These are phyloP conservation scores for Amanita polypyramis DNA, from an alignment of 768 basidiomycete genomes.

Conservation along the genomic window DNA sequence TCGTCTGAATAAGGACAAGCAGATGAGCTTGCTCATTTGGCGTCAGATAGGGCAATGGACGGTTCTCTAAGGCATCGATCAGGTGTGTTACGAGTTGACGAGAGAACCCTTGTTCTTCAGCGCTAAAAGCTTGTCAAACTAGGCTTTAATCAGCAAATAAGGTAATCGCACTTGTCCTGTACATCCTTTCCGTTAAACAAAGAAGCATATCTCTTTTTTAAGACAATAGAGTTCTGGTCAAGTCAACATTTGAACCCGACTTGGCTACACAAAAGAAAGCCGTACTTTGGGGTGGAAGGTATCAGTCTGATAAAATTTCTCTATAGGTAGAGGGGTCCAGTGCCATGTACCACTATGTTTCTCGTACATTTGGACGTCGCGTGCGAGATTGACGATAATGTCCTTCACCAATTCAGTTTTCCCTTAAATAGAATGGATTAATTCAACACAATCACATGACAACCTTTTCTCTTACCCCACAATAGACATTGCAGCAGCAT, in stretches of 20 bases:
- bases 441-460: not conserved
- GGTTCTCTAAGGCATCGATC: conserved; percentile 50
- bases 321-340: conserved; percentile 46
- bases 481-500: conserved; percentile 85
- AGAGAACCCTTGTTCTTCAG: conserved; percentile 43
- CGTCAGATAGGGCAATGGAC: conserved; percentile 61
- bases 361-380: conserved; percentile 21
- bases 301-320: conserved; percentile 41
- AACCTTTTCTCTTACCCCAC: conserved; percentile 53
- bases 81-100: conserved; percentile 49
- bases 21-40: conserved; percentile 78
- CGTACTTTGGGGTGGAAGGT: conserved; percentile 10
- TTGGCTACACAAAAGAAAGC: not conserved
- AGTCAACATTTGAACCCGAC: not conserved
- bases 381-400: conserved; percentile 60
- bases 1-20: conserved; percentile 76
- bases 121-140: not conserved
- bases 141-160: not conserved
- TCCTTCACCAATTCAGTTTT: conserved; percentile 81
- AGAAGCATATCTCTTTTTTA: conserved; percentile 27
- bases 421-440: conserved; percentile 30
- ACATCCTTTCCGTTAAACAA: conserved; percentile 41
- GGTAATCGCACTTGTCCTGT: conserved; percentile 32
- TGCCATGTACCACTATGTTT: conserved; percentile 12
- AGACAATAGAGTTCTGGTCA: not conserved